These are phyloP conservation scores for Breviolum minutum DNA, from an alignment of 73 alveolate species.

Conservation along the genomic window DNA sequence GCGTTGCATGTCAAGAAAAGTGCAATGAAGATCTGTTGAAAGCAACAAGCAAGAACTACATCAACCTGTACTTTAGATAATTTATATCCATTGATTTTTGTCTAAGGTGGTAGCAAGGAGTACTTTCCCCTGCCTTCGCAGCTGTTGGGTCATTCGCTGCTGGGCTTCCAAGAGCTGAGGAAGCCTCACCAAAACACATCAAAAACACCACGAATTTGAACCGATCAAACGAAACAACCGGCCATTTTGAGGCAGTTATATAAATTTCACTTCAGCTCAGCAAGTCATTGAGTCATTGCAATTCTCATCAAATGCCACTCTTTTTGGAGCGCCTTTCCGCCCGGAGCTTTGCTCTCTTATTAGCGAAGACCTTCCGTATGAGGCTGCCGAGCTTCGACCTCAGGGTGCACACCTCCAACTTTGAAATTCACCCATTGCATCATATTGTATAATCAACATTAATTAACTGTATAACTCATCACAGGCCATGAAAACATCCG, in stretches of 20 bases:
- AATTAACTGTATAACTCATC: not conserved
- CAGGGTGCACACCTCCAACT: not conserved
- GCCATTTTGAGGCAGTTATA: not conserved
- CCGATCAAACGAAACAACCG: not conserved
- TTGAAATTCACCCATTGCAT: not conserved
- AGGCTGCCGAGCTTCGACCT: not conserved
- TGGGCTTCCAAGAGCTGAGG: not conserved
- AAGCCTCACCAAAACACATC: not conserved
- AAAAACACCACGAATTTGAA: not conserved
- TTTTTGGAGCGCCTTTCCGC: not conserved
- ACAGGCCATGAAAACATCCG: not conserved
- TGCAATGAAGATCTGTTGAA: too few relatives aligned
- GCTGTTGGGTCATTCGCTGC: not conserved
- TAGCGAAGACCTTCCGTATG: not conserved
- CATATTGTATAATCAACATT: too few relatives aligned
- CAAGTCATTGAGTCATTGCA: not conserved
- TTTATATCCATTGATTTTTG: too few relatives aligned
- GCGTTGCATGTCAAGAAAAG: too few relatives aligned
- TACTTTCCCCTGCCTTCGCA: not conserved
- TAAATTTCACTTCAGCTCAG: not conserved
- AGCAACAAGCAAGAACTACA: too few relatives aligned
- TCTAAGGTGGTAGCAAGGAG: too few relatives aligned
- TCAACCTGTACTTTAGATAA: too few relatives aligned
- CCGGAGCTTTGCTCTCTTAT: constrained; percentile 3
- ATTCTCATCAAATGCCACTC: not conserved